These are phyloP conservation scores for Pythium myriotylum DNA, from an alignment of 352 stramenopile genomes.

Conservation along the genomic window DNA sequence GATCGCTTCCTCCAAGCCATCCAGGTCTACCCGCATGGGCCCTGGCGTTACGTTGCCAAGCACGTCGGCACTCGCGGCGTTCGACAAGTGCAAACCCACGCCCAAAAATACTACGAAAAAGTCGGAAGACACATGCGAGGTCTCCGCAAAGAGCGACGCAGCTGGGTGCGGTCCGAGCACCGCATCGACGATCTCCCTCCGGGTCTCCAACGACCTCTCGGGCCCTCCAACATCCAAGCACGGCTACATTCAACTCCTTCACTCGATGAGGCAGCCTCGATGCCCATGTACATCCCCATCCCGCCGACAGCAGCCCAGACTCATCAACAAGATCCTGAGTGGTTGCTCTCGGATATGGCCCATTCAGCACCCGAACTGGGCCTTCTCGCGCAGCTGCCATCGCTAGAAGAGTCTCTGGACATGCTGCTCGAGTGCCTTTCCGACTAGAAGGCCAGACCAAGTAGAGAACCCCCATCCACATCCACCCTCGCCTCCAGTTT, in stretches of 20 bases:
- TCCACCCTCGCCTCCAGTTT: too few relatives aligned
- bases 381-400: constrained; percentile 8
- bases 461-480: background rate
- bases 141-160: constrained; percentile 54
- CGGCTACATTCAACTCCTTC: background rate
- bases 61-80: constrained; percentile 41
- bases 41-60: constrained; percentile 36
- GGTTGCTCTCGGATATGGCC: background rate
- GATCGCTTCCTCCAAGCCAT: constrained; percentile 37
- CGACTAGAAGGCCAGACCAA: background rate
- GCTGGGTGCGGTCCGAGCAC: constrained; percentile 26
- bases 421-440: constrained; percentile 24
- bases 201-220: constrained; percentile 6
- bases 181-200: constrained; percentile 22
- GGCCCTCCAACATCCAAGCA: background rate
- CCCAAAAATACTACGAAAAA: constrained; percentile 74
- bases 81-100: constrained; percentile 67
- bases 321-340: background rate
- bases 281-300: background rate
- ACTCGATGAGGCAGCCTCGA: background rate
- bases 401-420: constrained; percentile 24
- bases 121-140: constrained; percentile 57
- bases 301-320: background rate
- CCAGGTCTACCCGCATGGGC: constrained; percentile 35
- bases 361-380: constrained; percentile 2